Percentiles rank a stretch among this genome's conserved stretches.
phyloP scores from a whole-genome alignment of 2,329 filamentous ascomycete genomes.

The Ophiostoma pallidulum region DNA sequence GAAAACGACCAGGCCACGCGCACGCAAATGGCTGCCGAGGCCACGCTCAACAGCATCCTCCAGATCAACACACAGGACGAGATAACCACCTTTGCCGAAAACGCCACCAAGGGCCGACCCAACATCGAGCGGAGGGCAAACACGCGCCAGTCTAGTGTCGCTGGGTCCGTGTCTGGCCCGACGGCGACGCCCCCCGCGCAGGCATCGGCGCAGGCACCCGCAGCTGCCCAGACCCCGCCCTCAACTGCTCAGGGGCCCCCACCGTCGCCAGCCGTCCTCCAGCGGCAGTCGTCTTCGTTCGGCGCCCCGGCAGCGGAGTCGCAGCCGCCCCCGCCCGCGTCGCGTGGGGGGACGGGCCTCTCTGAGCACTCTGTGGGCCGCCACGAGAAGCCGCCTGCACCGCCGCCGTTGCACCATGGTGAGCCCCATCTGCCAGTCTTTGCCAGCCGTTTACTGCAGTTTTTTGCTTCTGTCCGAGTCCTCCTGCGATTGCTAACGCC shows the following conservation, averaged over 20 bases:
- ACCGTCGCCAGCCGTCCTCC: no score
- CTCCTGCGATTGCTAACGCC: no score
- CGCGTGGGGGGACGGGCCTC: not conserved
- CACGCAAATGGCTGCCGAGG: constrained; percentile 63
- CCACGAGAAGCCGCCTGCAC: not conserved
- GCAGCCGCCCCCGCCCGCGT: not conserved
- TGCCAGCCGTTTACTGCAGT: no score
- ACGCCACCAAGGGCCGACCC: constrained; percentile 34
- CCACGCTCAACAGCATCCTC: constrained; percentile 70
- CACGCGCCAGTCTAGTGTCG: constrained; percentile 32
- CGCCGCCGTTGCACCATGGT: constrained; percentile 18
- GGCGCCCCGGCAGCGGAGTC: no score
- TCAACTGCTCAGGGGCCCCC: no score
- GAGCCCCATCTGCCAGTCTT: not conserved
- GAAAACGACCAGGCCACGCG: constrained; percentile 81
- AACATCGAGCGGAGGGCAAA: constrained; percentile 35
- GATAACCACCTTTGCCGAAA: constrained; percentile 60
- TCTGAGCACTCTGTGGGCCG: not conserved
- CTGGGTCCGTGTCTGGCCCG: constrained; percentile 22
- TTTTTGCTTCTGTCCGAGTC: no score
- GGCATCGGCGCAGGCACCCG: constrained; percentile 14
- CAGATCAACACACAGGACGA: constrained; percentile 83
- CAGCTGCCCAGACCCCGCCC: no score
- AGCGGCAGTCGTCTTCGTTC: no score
- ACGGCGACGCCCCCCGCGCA: constrained; percentile 20